phyloP scores from a whole-genome alignment of 2,329 filamentous ascomycete species.

The Monosporascus sp. region DNA sequence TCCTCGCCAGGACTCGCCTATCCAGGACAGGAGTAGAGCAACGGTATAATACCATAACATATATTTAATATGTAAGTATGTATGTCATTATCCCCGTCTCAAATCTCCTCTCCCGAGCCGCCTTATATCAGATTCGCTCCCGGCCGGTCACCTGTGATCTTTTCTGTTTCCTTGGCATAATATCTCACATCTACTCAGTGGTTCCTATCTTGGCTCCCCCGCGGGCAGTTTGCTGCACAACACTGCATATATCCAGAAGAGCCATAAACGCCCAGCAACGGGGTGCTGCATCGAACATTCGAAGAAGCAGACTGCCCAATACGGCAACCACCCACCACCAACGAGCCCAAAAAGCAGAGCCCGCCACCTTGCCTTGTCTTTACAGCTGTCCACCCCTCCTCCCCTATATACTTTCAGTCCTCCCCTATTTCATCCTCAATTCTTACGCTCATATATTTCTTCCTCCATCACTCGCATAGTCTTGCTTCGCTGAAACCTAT shows the following conservation, averaged over 20 bases:
- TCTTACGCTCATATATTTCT: neutral
- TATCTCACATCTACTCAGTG: neutral
- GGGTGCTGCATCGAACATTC: conserved; percentile 22
- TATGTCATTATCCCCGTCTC: neutral
- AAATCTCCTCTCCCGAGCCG: neutral
- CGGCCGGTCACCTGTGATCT: neutral
- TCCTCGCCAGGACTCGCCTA: neutral
- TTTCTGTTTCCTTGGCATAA: neutral
- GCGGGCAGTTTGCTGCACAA: neutral
- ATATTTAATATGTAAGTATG: neutral
- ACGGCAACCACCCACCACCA: conserved; percentile 1
- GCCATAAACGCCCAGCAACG: neutral
- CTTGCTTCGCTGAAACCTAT: neutral
- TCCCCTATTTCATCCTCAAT: neutral
- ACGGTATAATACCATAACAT: neutral
- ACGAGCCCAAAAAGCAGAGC: conserved; percentile 7
- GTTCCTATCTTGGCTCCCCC: neutral
- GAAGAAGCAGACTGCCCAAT: conserved; percentile 22
- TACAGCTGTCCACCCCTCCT: neutral
- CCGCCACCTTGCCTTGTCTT: conserved; percentile 11
- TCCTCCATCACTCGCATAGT: neutral
- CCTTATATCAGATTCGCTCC: neutral
- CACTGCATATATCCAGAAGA: neutral
- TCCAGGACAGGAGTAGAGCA: neutral
- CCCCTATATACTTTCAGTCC: neutral